Base-by-base conservation (phyloP, 352 stramenopile species). In the Pythium guiyangense region DNA sequence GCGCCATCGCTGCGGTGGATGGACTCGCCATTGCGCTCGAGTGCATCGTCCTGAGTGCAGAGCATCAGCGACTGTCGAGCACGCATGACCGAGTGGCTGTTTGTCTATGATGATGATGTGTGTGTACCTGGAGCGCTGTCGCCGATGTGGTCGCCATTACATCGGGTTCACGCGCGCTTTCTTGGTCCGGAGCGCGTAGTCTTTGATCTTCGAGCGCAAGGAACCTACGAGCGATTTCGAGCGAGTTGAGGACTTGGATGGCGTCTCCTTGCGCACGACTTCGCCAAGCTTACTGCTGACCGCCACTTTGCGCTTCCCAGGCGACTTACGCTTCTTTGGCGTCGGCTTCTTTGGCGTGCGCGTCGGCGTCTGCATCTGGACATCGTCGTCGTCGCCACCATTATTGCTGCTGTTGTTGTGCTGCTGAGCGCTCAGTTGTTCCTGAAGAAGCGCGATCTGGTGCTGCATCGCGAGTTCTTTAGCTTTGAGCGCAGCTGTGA, bases 391-490 rank as follows among this genome's bases (percentile, higher is more conserved):
- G 11, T 78, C 53, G 22, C 47, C 60, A 43, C 46, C n/a, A n/a
- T n/a, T n/a, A n/a, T n/a, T n/a, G n/a, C n/a, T n/a, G n/a, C n/a
- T n/a, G n/a, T n/a, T n/a, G n/a, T n/a, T 48, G 25, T 18, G 42
- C 6, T 58, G 46, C 44, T 68, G 65, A 22, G 55, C 50, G 12
- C 59, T 62, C n/a, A 87, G 37, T 47, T 80, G 67, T 17, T 67
- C 66, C 61, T 83, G 72, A 22, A 88, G 60, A 44, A 83, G 62
- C 22, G 72, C 67, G 46, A 89, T 83, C 63, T 87, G 69, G 56
- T 70, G 67, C 74, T 86, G 75, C 75, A 90, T 79, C 51, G 77
- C 73, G 65, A 74, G 60, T 55, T 90, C 77, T 59, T 88, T 92
- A 71, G 71, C 67, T 58, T 79, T 73, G 59, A 89, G 82, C 18